Evolutionary conservation across 108 stramenopile species (phyloP), one percentile per base, ranked within the genome.

Genomic region (Cyclotella cryptica): DNA sequence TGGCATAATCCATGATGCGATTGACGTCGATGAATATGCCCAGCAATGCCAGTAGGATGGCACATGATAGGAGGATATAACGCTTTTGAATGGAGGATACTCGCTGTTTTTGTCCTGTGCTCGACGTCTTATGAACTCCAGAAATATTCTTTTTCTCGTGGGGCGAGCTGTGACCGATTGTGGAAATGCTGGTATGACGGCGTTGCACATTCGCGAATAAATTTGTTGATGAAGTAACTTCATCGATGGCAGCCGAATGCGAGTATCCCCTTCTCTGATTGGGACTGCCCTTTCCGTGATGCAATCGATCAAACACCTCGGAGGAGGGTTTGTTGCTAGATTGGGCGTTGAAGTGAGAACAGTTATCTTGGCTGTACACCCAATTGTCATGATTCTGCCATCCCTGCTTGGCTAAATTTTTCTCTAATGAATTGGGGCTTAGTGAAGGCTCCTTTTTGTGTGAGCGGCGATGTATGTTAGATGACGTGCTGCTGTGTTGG

Each of bases 11-110:
- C 72, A 69, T 69, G 21, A 54, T 44, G 29, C 45, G 44, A 19
- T 39, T 43, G 24, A 68, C 29, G 21, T 69, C 80, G 10, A 68
- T 27, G 52, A 69, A 69, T 42, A 66, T 71, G 27, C 80, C 80
- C 10, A 63, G 35, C 30, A 69, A 28, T 13, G 73, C 59, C 24
- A 80, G 42, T 8, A 72, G 64, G 15, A 69, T 29, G 13, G 52
- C 72, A n/a, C 17, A 74, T 19, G 59, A 54, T 11, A 74, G 12
- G 10, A 72, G 13, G 3, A 72, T 49, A 15, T 66, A 53, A 18
- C 71, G 71, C 26, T 54, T 61, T 41, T 72, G 60, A 17, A 39
- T 61, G n/a, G 42, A 45, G 42, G 64, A 14, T 0, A 65, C 11
- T 45, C 64, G 5, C 22, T 3, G 28, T 43, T 22, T 65, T 19